These are phyloP conservation scores for Chalara sp. DNA, from an alignment of 2,329 filamentous ascomycete species.

Conservation along the genomic window DNA sequence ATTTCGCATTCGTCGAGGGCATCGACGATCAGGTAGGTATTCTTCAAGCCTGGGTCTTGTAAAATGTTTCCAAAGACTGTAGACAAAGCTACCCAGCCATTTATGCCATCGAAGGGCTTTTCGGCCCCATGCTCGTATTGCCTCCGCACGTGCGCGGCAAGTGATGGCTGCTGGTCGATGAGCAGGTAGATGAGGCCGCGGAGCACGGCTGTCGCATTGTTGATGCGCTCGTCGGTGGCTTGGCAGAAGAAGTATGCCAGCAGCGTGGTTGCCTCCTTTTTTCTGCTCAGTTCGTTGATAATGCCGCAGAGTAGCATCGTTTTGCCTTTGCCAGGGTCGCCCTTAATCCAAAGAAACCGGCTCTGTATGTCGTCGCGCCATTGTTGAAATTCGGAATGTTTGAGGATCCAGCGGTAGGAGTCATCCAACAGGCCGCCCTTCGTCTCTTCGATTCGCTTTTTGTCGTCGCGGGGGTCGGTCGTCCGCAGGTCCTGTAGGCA, in stretches of 20 bases:
- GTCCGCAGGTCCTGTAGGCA: background rate
- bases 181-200: constrained; percentile 37
- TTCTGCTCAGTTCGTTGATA: constrained; percentile 2
- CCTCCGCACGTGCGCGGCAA: constrained; percentile 28
- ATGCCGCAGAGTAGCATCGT: constrained; percentile 8
- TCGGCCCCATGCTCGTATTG: constrained; percentile 30
- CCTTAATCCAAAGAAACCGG: background rate
- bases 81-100: background rate
- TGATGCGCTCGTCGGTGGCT: constrained; percentile 28
- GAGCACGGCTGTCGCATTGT: constrained; percentile 33
- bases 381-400: background rate
- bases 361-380: background rate
- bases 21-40: constrained; percentile 10
- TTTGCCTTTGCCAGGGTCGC: background rate
- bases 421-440: background rate
- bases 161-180: constrained; percentile 24
- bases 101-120: background rate
- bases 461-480: background rate
- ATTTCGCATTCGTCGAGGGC: constrained; percentile 12
- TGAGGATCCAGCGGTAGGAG: background rate
- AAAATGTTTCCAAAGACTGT: background rate
- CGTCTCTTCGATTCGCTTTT: background rate
- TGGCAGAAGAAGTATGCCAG: constrained; percentile 37
- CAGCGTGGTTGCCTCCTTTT: background rate
- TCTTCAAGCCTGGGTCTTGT: background rate